These are phyloP conservation scores for Colletotrichum siamense DNA, from an alignment of 2,329 filamentous ascomycete species.

Conservation along the genomic window DNA sequence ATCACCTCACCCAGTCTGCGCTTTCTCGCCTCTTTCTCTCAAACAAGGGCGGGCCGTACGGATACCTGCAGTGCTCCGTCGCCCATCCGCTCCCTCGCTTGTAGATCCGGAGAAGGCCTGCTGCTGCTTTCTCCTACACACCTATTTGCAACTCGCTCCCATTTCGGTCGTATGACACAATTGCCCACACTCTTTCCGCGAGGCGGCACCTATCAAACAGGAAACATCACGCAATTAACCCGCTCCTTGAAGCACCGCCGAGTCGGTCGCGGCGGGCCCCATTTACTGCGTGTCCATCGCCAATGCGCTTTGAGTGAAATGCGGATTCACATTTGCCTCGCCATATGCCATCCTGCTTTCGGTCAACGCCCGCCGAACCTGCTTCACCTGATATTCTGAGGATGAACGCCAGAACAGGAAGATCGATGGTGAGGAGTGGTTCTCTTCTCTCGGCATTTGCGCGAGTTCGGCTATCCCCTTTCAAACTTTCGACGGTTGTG, in stretches of 20 bases:
- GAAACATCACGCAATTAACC: background rate
- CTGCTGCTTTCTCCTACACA: background rate
- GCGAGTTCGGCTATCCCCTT: background rate
- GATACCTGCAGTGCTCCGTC: background rate
- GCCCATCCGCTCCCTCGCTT: background rate
- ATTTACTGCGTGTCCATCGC: background rate
- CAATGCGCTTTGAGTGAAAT: background rate
- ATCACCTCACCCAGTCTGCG: background rate
- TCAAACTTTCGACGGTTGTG: background rate
- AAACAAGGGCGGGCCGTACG: constrained; percentile 8
- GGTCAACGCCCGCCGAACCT: background rate
- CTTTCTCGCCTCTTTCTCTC: background rate
- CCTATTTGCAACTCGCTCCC: background rate
- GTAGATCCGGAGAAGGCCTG: constrained; percentile 17
- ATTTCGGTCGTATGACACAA: background rate
- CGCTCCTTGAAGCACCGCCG: background rate
- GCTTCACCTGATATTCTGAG: constrained; percentile 11
- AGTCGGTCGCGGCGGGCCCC: background rate
- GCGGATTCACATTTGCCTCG: background rate
- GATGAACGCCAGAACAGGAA: background rate
- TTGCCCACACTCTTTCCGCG: background rate
- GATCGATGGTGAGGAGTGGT: background rate
- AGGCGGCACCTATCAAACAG: background rate
- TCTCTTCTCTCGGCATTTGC: background rate
- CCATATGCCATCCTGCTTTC: background rate